phyloP scores from a whole-genome alignment of 2,329 filamentous ascomycete genomes.

The Beauveria scarabaeidicola region DNA sequence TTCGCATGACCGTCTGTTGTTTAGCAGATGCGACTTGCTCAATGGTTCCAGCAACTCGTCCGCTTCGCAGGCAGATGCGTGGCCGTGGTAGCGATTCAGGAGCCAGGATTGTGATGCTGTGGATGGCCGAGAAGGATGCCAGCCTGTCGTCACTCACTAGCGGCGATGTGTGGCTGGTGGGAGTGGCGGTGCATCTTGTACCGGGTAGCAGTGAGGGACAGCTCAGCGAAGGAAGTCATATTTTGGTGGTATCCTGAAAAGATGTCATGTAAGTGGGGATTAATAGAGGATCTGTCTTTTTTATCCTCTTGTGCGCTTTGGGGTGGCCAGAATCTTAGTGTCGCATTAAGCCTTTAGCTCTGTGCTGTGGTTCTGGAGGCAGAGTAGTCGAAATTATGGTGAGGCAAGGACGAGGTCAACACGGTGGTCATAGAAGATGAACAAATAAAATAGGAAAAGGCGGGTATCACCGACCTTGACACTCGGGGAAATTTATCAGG shows the following conservation, averaged over 20 bases:
- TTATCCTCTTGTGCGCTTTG: background rate
- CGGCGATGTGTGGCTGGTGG: constrained; percentile 1
- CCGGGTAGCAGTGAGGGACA: background rate
- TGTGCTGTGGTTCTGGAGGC: no score
- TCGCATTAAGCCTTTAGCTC: no score
- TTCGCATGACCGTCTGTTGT: background rate
- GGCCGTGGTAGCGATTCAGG: background rate
- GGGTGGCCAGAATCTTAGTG: no score
- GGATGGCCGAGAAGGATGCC: background rate
- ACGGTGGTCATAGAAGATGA: no score
- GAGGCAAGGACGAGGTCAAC: no score
- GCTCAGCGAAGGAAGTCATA: no score
- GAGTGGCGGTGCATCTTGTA: constrained; percentile 2
- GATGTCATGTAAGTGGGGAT: background rate
- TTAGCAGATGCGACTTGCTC: no score
- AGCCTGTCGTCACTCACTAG: constrained; percentile 1
- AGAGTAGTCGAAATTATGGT: no score
- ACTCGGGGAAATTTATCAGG: no score
- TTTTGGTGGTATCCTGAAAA: background rate
- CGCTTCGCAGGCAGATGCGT: background rate
- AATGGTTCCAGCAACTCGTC: background rate
- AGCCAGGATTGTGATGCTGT: background rate
- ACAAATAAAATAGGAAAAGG: no score
- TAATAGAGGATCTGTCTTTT: background rate
- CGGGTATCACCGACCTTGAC: no score